Percentiles rank a stretch among this genome's conserved stretches.
Evolutionary conservation across 208 protist genomes (phyloP).

Genomic region (Naegleria lovaniensis): DNA sequence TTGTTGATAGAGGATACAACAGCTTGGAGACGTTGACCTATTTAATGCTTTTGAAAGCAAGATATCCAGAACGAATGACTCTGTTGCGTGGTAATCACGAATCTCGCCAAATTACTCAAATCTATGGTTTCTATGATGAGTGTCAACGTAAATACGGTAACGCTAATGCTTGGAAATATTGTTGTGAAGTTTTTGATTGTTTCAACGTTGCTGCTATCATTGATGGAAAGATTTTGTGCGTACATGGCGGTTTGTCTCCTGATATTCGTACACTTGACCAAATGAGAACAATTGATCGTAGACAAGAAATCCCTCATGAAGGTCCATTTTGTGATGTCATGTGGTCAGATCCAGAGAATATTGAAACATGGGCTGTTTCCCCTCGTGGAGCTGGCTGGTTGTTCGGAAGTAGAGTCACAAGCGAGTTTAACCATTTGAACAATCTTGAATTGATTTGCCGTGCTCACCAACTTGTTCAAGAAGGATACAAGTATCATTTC

Average conservation of each 20-base stretch:
- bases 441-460: conserved; percentile 67
- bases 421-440: conserved; percentile 72
- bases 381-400: conserved; percentile 71
- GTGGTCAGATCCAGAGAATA: conserved; percentile 63
- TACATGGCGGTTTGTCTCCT: conserved; percentile 96
- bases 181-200: conserved; percentile 98
- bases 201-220: conserved; percentile 93
- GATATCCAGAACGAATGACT: conserved; percentile 67
- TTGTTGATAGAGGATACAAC: conserved; percentile 90
- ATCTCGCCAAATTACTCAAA: conserved; percentile 65
- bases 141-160: conserved; percentile 71
- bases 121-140: conserved; percentile 85
- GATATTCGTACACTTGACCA: conserved; percentile 72
- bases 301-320: conserved; percentile 74
- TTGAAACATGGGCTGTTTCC: background rate
- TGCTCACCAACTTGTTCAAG: conserved; percentile 79
- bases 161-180: conserved; percentile 92
- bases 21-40: conserved; percentile 83
- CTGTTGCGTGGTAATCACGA: conserved; percentile 80
- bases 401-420: conserved; percentile 65
- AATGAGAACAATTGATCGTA: conserved; percentile 65
- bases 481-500: conserved; percentile 75
- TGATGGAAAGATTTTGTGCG: conserved; percentile 85
- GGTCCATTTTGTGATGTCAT: conserved; percentile 49
- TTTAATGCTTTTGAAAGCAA: conserved; percentile 80